Base-by-base conservation (phyloP, 2,329 filamentous ascomycete genomes). In the Aspergillus nomiae region DNA sequence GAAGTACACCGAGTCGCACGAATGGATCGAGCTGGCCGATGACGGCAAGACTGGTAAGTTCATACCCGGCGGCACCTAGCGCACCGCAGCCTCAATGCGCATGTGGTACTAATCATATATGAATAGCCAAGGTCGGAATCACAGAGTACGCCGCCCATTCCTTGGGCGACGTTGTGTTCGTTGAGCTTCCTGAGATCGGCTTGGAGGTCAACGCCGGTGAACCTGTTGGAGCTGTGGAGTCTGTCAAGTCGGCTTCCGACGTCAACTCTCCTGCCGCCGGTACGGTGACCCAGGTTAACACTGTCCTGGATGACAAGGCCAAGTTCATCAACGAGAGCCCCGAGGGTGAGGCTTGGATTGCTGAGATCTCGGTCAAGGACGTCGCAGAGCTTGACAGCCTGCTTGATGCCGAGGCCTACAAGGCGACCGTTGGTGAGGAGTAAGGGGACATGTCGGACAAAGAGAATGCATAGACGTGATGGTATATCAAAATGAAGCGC, bases 161-260 rank as follows among this genome's bases (percentile, higher is more conserved):
- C 69, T 91, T 99, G 66, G 95, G 95, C 70, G 95, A 99, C 77
- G 94, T 98, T 63, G 94, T 99, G 76, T 99, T 91, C 83, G 93
- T 98, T 74, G 95, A 99, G 85, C 90, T 99, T 34, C 95, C 95
- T 61, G 84, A 89, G 69, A 76, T 84, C 61, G 90, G 88, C 68
- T 83, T 89, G 70, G 86, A 90, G 72, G 86, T 96, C 65, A 80
- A 81, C 63, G 86, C 89, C 62, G 93, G 93, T 73, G 94, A 98
- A 76, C 85, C 90, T 68, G 91, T 98, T 70, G 95, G 95, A 70
- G 93, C 94, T 64, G 94, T 99, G 71, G 95, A 99, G 84, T 97
- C 93, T 3, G 95, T 99, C 80, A 99, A 99, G 86, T 95, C 91
- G 66, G 95, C 95, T n/a, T 94, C 92, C 67, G 95, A 99, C 78